Percentiles rank a stretch among this genome's conserved stretches.
phyloP scores from a whole-genome alignment of 192 early-diverging fungal species.

The Obelidium mucronatum region DNA sequence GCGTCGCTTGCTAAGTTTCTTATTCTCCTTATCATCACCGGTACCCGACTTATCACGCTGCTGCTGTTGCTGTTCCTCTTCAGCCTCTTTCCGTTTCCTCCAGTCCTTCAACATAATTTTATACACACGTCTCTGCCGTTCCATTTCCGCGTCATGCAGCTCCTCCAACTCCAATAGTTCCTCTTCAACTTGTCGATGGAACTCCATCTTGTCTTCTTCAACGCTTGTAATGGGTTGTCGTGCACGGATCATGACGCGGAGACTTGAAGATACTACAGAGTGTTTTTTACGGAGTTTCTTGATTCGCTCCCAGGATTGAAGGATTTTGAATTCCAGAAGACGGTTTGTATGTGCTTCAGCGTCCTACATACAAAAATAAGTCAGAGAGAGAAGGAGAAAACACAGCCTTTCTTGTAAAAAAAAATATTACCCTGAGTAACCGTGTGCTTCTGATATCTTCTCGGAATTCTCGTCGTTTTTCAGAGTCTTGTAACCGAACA shows the following conservation, averaged over 20 bases:
- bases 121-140: slow-evolving; percentile 16
- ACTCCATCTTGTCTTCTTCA: slow-evolving; percentile 23
- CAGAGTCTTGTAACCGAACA: neutral
- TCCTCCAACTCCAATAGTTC: slow-evolving; percentile 38
- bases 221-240: neutral
- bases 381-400: neutral
- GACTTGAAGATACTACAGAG: slow-evolving; percentile 22
- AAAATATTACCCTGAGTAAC: slow-evolving; percentile 41
- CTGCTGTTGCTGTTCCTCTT: slow-evolving; percentile 14
- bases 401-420: neutral
- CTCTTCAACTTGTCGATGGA: slow-evolving; percentile 20
- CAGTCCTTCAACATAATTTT: slow-evolving; percentile 22
- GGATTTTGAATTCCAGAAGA: slow-evolving; percentile 54
- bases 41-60: too few relatives aligned
- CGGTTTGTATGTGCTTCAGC: slow-evolving; percentile 55
- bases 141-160: slow-evolving; percentile 31
- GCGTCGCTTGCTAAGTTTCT: neutral
- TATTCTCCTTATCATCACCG: neutral
- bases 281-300: slow-evolving; percentile 42
- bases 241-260: slow-evolving; percentile 41
- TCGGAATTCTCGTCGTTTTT: slow-evolving; percentile 28
- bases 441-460: slow-evolving; percentile 48
- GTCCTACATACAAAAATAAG: slow-evolving; percentile 34
- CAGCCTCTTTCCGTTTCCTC: slow-evolving; percentile 23
- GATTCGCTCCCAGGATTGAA: slow-evolving; percentile 55